phyloP scores from a whole-genome alignment of 305 asterid species.

The Fraxinus platypoda region DNA sequence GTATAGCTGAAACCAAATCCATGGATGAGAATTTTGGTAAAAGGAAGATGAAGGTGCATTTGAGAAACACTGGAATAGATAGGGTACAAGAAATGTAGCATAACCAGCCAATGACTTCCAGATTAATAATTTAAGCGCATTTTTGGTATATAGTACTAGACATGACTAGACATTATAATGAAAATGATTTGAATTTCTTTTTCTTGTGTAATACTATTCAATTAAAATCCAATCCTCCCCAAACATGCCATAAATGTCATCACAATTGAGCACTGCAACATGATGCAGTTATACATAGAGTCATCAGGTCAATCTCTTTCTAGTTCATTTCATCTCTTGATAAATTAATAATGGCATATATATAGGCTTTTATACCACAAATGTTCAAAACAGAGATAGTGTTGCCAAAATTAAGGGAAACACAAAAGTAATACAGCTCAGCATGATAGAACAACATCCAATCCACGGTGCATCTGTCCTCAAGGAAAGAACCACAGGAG shows the following conservation, averaged over 20 bases:
- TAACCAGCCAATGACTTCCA: background rate
- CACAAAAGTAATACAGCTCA: background rate
- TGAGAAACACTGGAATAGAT: background rate
- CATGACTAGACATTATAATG: background rate
- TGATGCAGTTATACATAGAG: background rate
- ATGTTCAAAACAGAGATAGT: background rate
- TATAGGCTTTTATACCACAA: background rate
- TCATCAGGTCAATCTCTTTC: background rate
- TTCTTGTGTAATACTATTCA: background rate
- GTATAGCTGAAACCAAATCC: conserved; percentile 55
- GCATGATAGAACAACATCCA: background rate
- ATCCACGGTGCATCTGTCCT: background rate
- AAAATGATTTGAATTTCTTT: background rate
- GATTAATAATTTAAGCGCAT: background rate
- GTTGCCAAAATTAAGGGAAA: background rate
- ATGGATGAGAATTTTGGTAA: background rate
- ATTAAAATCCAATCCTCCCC: background rate
- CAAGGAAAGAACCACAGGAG: background rate
- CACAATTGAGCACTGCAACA: too few relatives aligned
- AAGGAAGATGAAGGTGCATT: background rate
- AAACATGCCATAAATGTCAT: background rate
- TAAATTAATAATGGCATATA: background rate
- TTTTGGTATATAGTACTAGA: background rate
- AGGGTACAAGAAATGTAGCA: background rate
- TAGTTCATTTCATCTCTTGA: background rate